Evolutionary conservation across 2,329 filamentous ascomycete species (phyloP).

Genomic region (Penicillium sp.): DNA sequence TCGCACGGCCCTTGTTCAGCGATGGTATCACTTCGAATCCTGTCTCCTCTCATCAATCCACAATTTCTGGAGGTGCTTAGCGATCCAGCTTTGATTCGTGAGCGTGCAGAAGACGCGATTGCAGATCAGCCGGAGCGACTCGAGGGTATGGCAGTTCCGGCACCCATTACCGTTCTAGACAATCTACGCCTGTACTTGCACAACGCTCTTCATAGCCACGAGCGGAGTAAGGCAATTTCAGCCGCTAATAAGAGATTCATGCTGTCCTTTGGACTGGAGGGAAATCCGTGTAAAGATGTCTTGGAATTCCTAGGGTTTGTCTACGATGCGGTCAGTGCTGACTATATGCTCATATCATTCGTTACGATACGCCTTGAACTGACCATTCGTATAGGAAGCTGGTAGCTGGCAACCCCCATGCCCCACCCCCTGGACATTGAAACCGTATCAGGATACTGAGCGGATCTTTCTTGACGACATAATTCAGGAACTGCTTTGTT

Average conservation of each 20-base stretch:
- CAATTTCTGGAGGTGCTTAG: conserved; percentile 57
- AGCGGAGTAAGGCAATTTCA: conserved; percentile 59
- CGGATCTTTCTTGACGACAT: conserved; percentile 62
- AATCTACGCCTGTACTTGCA: conserved; percentile 63
- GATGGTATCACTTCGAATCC: conserved; percentile 56
- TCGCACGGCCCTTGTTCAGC: conserved; percentile 61
- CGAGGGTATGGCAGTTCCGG: conserved; percentile 56
- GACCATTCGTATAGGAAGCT: conserved; percentile 34
- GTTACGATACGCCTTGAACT: not conserved
- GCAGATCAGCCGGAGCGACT: conserved; percentile 57
- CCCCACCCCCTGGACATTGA: conserved; percentile 36
- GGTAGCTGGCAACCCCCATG: conserved; percentile 51
- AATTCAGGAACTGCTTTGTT: conserved; percentile 59
- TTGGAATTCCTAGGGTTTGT: conserved; percentile 63
- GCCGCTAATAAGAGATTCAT: conserved; percentile 66
- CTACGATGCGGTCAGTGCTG: conserved; percentile 44
- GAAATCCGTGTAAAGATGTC: conserved; percentile 57
- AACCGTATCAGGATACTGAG: conserved; percentile 46
- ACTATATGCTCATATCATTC: not conserved
- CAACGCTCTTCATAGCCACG: conserved; percentile 58
- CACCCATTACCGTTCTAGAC: conserved; percentile 58
- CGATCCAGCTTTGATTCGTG: conserved; percentile 55
- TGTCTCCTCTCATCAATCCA: conserved; percentile 56
- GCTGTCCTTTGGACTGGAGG: conserved; percentile 63
- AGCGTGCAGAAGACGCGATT: conserved; percentile 58